Evolutionary conservation across 106 monocot species (phyloP).

Genomic region (Phalaenopsis equestris): DNA sequence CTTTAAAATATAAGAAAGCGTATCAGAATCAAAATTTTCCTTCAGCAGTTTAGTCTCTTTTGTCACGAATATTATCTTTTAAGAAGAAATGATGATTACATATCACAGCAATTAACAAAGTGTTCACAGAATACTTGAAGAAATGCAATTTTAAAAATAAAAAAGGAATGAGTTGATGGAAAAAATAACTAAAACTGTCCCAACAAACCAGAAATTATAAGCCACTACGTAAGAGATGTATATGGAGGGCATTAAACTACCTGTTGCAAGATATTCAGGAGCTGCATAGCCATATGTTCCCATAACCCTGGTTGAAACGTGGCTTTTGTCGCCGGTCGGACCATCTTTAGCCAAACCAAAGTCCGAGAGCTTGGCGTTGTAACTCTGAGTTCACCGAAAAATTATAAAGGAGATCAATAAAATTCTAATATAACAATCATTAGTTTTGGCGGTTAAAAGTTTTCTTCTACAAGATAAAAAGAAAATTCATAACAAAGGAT

Average conservation of each 20-base stretch:
- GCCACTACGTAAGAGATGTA: neutral
- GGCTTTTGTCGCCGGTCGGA: conserved; percentile 11
- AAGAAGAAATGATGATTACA: too few species aligned
- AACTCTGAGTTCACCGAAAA: neutral
- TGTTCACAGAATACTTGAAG: too few species aligned
- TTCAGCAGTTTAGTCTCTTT: too few species aligned
- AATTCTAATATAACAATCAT: neutral
- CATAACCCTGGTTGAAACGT: conserved; percentile 11
- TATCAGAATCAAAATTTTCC: neutral
- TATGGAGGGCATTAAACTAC: neutral
- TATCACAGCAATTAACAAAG: neutral
- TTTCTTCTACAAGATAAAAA: too few species aligned
- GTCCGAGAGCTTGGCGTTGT: conserved; percentile 10
- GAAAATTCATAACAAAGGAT: neutral
- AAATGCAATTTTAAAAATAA: neutral
- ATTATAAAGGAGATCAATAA: neutral
- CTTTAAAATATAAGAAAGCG: conserved; percentile 19
- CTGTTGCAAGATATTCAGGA: conserved; percentile 13
- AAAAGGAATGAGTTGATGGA: neutral
- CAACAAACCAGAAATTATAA: neutral
- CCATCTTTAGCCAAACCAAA: conserved; percentile 12
- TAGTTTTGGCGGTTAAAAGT: too few species aligned
- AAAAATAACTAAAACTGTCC: too few species aligned
- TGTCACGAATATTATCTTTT: too few species aligned
- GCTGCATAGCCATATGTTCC: conserved; percentile 13